Evolutionary conservation across 1,284 basidiomycete genomes (phyloP), one percentile per base, ranked within the genome.

Genomic region (Caloboletus inedulis): DNA sequence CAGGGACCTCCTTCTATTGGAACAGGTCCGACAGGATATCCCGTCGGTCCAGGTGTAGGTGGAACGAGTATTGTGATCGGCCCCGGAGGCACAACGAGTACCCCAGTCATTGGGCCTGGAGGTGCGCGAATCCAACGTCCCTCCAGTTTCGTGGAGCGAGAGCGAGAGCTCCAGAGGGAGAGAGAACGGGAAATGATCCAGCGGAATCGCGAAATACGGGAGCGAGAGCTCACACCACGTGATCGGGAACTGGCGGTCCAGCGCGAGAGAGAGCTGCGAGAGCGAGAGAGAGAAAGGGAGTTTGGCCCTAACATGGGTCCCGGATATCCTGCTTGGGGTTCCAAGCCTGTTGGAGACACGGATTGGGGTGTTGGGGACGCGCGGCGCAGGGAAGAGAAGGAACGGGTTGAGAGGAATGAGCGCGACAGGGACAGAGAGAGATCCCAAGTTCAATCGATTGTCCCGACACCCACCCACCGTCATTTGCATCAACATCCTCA

Each of bases 371-470:
- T 64, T 21, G 62, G 58, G 49, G 71, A 56, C 14, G 58, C 46
- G 56, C 69, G 57, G 51, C 62, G 54, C 61, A 69, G 52, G 53
- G 71, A 59, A 59, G 64, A 66, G 27, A 68, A 57, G 33, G 72
- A 70, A 30, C 58, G 64, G 51, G 66, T 25, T 42, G 72, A 56
- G 55, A 68, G 49, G 47, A 63, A 37, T 4, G 54, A 67, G 44
- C 62, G 67, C 13, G 70, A 72, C 23, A 63, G 62, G 23, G 71
- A 74, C 4, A 61, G 71, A 43, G 66, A 69, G 12, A 47, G 62
- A 41, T 33, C 65, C 4, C 63, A 66, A 46, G 60, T 40, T n/a
- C 64, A 68, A 25, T 44, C 61, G 2, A 52, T 66, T 37, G 63
- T 55, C 45, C 54, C 62, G 16, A 57, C 56, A 10, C 51, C 60